phyloP scores from a whole-genome alignment of 2,329 filamentous ascomycete species.

The Biscogniauxia marginata region DNA sequence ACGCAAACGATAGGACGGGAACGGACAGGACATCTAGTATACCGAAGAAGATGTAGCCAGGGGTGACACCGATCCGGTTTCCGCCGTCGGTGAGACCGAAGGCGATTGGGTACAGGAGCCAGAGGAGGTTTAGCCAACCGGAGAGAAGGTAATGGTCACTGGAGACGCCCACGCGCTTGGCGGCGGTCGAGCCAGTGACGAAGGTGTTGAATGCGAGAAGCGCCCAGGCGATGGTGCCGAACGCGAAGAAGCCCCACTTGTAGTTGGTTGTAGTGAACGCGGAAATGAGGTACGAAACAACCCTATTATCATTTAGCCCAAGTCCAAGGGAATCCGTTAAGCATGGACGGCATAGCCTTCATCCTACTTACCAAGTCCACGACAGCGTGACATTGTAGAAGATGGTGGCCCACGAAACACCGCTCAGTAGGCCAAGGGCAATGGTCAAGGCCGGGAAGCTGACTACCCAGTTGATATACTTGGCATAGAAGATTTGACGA shows the following conservation, averaged over 20 bases:
- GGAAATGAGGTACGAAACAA: conserved; percentile 48
- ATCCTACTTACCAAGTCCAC: conserved; percentile 44
- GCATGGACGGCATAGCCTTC: background rate
- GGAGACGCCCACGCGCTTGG: conserved; percentile 40
- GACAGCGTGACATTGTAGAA: conserved; percentile 47
- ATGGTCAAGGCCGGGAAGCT: conserved; percentile 46
- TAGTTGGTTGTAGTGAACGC: conserved; percentile 49
- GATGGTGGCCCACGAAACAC: conserved; percentile 56
- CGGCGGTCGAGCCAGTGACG: conserved; percentile 36
- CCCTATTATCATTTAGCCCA: conserved; percentile 25
- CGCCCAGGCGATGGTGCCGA: conserved; percentile 48
- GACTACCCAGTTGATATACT: conserved; percentile 54
- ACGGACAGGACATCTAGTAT: conserved; percentile 51
- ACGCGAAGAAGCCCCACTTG: conserved; percentile 58
- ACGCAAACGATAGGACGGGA: conserved; percentile 41
- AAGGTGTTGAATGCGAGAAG: conserved; percentile 47
- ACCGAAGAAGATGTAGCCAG: conserved; percentile 51
- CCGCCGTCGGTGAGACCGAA: conserved; percentile 53
- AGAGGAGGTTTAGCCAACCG: conserved; percentile 49
- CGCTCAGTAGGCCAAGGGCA: conserved; percentile 49
- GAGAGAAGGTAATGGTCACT: conserved; percentile 46
- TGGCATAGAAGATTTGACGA: conserved; percentile 55
- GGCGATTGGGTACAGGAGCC: conserved; percentile 55
- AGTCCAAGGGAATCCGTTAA: background rate
- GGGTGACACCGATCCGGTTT: conserved; percentile 47